phyloP scores from a whole-genome alignment of 106 monocot species.

The Apostasia shenzhenica region DNA sequence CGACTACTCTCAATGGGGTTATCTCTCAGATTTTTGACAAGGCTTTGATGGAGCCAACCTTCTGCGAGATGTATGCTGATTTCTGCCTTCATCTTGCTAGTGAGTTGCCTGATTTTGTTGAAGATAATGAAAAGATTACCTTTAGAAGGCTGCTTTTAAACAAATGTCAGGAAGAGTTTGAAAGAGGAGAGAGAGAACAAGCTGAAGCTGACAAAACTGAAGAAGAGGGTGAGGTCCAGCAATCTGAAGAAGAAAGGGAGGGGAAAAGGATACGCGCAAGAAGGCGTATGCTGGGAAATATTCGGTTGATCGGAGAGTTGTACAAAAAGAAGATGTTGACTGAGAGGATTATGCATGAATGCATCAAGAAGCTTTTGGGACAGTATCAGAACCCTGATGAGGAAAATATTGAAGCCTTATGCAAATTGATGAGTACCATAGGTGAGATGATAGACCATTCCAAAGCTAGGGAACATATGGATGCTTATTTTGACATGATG shows the following conservation, averaged over 20 bases:
- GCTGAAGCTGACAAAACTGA: conserved; percentile 51
- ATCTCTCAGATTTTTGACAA: conserved; percentile 95
- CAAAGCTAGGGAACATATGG: conserved; percentile 67
- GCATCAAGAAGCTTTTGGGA: conserved; percentile 76
- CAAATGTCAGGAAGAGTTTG: conserved; percentile 97
- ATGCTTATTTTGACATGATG: conserved; percentile 74
- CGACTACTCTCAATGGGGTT: conserved; percentile 55
- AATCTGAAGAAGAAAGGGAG: conserved; percentile 53
- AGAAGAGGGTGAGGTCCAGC: conserved; percentile 65
- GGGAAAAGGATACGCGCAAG: conserved; percentile 51
- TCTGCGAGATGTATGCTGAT: conserved; percentile 97
- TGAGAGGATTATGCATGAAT: conserved; percentile 93
- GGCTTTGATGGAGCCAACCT: conserved; percentile 85
- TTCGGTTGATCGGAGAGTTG: conserved; percentile 86
- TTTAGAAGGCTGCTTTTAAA: conserved; percentile 77
- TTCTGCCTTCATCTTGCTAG: conserved; percentile 69
- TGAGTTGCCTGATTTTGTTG: conserved; percentile 62
- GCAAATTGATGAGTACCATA: conserved; percentile 93
- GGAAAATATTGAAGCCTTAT: conserved; percentile 80
- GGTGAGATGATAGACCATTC: conserved; percentile 76
- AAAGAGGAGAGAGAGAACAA: conserved; percentile 71
- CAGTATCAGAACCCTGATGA: conserved; percentile 66
- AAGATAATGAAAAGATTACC: conserved; percentile 70
- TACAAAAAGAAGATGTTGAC: conserved; percentile 93
- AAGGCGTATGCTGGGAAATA: conserved; percentile 83